These are phyloP conservation scores for Tetracentron sinense DNA, from an alignment of 164 flowering plant species.

Conservation along the genomic window DNA sequence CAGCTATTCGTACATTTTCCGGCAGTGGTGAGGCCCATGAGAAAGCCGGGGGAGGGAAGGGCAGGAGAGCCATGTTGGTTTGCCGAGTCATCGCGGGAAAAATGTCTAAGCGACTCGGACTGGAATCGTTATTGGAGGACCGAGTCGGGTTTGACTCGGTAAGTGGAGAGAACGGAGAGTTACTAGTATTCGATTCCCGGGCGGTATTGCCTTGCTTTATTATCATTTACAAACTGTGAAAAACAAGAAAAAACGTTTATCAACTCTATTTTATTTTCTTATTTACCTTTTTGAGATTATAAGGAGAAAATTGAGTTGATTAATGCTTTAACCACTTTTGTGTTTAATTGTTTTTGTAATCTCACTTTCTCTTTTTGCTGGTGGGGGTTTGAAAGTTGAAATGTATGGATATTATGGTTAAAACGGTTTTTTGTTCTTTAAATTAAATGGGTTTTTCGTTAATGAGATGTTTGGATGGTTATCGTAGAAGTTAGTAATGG, in stretches of 20 bases:
- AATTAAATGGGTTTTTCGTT: too few species aligned
- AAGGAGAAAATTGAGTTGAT: conserved; percentile 25
- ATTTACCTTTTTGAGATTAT: conserved; percentile 7
- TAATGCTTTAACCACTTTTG: conserved; percentile 8
- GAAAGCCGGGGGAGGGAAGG: conserved; percentile 59
- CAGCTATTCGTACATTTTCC: conserved; percentile 47
- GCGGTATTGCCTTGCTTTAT: conserved; percentile 77
- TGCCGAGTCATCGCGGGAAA: conserved; percentile 80
- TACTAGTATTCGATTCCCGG: conserved; percentile 62
- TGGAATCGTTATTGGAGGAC: conserved; percentile 28
- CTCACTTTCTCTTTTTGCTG: too few species aligned
- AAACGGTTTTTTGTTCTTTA: too few species aligned
- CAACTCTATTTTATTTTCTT: conserved; percentile 17
- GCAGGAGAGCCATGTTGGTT: conserved; percentile 64
- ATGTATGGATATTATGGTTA: too few species aligned
- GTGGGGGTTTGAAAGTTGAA: too few species aligned
- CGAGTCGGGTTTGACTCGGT: conserved; percentile 57
- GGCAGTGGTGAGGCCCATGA: conserved; percentile 72
- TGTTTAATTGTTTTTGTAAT: not conserved
- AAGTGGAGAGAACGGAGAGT: conserved; percentile 58
- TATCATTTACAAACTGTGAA: conserved; percentile 62
- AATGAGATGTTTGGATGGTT: too few species aligned
- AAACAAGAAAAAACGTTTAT: conserved; percentile 19
- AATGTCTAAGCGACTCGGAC: conserved; percentile 34
- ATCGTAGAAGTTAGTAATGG: too few species aligned